Percentiles rank a stretch among this genome's conserved stretches.
These are phyloP conservation scores for Diaporthe nobilis DNA, from an alignment of 2,329 filamentous ascomycete species.

Conservation along the genomic window DNA sequence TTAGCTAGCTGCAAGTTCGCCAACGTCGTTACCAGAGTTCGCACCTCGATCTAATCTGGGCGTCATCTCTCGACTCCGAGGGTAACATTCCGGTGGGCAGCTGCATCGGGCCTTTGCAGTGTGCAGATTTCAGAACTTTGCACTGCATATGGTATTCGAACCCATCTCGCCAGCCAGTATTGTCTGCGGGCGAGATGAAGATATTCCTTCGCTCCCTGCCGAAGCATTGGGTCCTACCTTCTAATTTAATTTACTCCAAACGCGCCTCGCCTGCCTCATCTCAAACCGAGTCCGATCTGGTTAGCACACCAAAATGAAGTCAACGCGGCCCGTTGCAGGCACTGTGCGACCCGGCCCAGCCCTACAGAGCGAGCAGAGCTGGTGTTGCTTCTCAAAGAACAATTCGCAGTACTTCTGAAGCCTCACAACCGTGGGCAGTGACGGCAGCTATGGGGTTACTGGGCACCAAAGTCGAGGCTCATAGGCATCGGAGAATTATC, in stretches of 20 bases:
- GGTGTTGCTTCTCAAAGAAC: background rate
- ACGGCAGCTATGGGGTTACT: background rate
- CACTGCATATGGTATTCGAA: background rate
- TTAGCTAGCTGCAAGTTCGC: constrained; percentile 13
- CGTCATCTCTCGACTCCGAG: background rate
- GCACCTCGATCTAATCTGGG: background rate
- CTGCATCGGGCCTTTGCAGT: constrained; percentile 15
- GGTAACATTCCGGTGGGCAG: constrained; percentile 6
- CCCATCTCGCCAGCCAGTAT: constrained; percentile 2
- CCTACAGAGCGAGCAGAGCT: background rate
- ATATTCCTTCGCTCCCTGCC: constrained; percentile 24
- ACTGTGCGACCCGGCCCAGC: constrained; percentile 37
- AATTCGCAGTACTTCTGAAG: background rate
- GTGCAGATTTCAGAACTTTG: background rate
- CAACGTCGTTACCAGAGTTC: constrained; percentile 14
- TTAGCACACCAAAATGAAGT: constrained; percentile 7
- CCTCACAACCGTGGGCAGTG: background rate
- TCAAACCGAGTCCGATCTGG: constrained; percentile 25
- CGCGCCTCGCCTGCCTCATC: constrained; percentile 35
- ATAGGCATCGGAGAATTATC: constrained; percentile 28
- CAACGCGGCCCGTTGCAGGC: constrained; percentile 27
- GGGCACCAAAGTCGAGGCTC: background rate
- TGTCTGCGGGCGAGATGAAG: constrained; percentile 24
- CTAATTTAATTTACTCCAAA: constrained; percentile 39
- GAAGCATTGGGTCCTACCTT: constrained; percentile 19